Conservation (phyloP, 345 rosid genomes). For the Jatropha curcas region DNA sequence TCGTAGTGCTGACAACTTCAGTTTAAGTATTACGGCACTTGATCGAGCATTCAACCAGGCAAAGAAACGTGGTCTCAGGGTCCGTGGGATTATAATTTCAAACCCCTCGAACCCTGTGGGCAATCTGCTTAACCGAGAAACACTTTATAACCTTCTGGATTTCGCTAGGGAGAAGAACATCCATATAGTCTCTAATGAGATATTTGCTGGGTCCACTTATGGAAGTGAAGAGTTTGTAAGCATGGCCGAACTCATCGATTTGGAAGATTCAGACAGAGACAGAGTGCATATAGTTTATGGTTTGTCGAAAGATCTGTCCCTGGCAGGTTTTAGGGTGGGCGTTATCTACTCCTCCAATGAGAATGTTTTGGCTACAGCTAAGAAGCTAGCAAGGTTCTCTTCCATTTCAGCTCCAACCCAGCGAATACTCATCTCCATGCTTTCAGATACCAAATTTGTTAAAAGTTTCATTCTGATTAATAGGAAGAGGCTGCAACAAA, state of each 20-base stretch:
- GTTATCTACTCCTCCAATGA: slow-evolving; percentile 69
- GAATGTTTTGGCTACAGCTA: slow-evolving; percentile 58
- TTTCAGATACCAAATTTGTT: slow-evolving; percentile 52
- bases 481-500: slow-evolving; percentile 52
- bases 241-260: slow-evolving; percentile 65
- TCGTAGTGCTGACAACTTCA: slow-evolving; percentile 77
- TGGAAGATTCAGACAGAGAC: slow-evolving; percentile 58
- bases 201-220: slow-evolving; percentile 61
- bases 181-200: slow-evolving; percentile 75
- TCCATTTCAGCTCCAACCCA: slow-evolving; percentile 73
- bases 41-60: slow-evolving; percentile 88
- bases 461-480: slow-evolving; percentile 45
- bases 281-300: slow-evolving; percentile 77
- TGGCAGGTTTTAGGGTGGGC: slow-evolving; percentile 62
- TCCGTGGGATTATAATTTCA: slow-evolving; percentile 74
- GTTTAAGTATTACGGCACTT: slow-evolving; percentile 60
- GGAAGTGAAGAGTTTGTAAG: slow-evolving; percentile 71
- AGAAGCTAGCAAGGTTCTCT: slow-evolving; percentile 66
- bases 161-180: slow-evolving; percentile 90
- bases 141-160: slow-evolving; percentile 67
- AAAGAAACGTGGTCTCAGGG: slow-evolving; percentile 78
- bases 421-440: slow-evolving; percentile 56
- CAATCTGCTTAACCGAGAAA: slow-evolving; percentile 50
- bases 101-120: slow-evolving; percentile 86
- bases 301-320: slow-evolving; percentile 71